These are phyloP conservation scores for Durotheca rogersii DNA, from an alignment of 495 filamentous ascomycete genomes.

Conservation along the genomic window DNA sequence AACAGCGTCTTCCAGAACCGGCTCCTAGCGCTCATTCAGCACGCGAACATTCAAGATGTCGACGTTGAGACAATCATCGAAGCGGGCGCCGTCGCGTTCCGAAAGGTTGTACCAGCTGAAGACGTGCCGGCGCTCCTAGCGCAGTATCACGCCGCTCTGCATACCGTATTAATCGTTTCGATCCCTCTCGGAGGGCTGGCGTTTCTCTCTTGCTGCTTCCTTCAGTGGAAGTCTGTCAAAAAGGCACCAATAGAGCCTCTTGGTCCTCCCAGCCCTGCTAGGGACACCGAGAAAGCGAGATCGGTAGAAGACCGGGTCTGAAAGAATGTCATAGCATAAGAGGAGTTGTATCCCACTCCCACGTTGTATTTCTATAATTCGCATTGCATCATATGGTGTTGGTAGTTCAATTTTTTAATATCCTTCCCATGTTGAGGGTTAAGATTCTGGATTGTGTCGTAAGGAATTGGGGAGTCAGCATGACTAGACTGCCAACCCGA, in stretches of 20 bases:
- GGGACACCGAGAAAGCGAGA: slow-evolving; percentile 11
- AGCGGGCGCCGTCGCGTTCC: slow-evolving; percentile 54
- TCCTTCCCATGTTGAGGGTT: background rate
- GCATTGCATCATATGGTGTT: too few species aligned
- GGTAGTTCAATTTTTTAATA: too few species aligned
- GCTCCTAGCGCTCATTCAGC: slow-evolving; percentile 8
- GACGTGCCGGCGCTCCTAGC: slow-evolving; percentile 33
- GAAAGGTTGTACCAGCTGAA: slow-evolving; percentile 32
- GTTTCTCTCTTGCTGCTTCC: slow-evolving; percentile 41
- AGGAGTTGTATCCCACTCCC: too few species aligned
- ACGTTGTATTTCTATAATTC: too few species aligned
- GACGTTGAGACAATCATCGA: slow-evolving; percentile 35
- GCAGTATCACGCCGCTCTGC: slow-evolving; percentile 37
- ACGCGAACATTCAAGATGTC: slow-evolving; percentile 27
- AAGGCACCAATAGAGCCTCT: slow-evolving; percentile 14
- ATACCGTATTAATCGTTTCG: slow-evolving; percentile 32
- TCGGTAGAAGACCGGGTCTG: background rate
- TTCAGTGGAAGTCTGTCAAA: slow-evolving; percentile 56
- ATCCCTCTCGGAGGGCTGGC: slow-evolving; percentile 41
- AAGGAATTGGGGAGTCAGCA: too few species aligned
- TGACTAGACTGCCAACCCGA: too few species aligned
- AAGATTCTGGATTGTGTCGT: too few species aligned
- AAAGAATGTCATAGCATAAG: background rate
- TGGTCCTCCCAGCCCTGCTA: background rate
- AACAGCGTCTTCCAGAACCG: slow-evolving; percentile 44